Percentiles rank a stretch among this genome's conserved stretches.
phyloP scores from a whole-genome alignment of 208 protist genomes.

The Jaenimonas drosophilae region DNA sequence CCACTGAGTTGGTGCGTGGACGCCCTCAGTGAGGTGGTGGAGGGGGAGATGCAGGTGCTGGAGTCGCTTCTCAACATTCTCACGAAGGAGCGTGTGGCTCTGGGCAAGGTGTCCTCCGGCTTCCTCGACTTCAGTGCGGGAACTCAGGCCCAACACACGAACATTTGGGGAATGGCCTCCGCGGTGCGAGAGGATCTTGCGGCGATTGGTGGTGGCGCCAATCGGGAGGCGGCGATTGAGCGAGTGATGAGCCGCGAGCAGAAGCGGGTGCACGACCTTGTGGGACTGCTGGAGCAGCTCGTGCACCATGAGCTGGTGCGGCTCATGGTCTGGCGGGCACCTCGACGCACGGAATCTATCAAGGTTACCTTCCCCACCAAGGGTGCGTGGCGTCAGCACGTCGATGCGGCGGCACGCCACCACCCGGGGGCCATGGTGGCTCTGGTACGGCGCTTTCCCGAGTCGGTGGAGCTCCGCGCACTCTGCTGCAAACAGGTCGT shows the following conservation, averaged over 20 bases:
- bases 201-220: too few relatives aligned
- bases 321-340: slow-evolving; percentile 55
- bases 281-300: slow-evolving; percentile 44
- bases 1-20: slow-evolving; percentile 79
- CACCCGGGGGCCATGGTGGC: slow-evolving; percentile 57
- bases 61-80: slow-evolving; percentile 43
- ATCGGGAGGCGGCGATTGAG: slow-evolving; percentile 10
- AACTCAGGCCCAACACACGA: not conserved
- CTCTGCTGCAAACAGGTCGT: too few relatives aligned
- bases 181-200: slow-evolving; percentile 13
- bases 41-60: slow-evolving; percentile 36
- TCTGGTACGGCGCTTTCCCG: slow-evolving; percentile 31
- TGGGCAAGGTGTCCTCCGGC: slow-evolving; percentile 21
- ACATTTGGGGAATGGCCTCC: slow-evolving; percentile 15
- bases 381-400: slow-evolving; percentile 20
- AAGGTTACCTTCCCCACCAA: slow-evolving; percentile 12
- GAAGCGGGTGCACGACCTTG: slow-evolving; percentile 22
- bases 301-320: slow-evolving; percentile 64
- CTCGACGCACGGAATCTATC: slow-evolving; percentile 32
- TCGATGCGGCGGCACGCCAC: slow-evolving; percentile 39
- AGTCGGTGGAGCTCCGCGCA: too few relatives aligned
- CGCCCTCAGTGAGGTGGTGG: slow-evolving; percentile 25
- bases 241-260: slow-evolving; percentile 32
- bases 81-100: slow-evolving; percentile 20
- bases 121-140: slow-evolving; percentile 52